Evolutionary conservation across 352 stramenopile genomes (phyloP).

Genomic region (Pythium scleroteichum): DNA sequence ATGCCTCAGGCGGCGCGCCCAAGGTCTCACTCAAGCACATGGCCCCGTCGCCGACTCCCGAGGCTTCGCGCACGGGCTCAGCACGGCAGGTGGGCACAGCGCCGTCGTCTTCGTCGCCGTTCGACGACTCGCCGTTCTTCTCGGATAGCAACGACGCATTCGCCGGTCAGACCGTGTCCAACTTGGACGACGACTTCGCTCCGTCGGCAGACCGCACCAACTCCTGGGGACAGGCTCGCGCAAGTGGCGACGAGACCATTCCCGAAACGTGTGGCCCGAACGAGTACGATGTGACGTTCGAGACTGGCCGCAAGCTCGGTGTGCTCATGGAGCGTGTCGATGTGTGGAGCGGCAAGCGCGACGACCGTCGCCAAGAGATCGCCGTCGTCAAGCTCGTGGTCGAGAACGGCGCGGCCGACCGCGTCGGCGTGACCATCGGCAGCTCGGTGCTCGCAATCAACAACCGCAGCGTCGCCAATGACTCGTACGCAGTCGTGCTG

Average conservation of each 20-base stretch:
- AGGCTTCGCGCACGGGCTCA: slow-evolving; percentile 16
- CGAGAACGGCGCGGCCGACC: slow-evolving; percentile 72
- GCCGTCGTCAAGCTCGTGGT: slow-evolving; percentile 83
- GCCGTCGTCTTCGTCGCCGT: slow-evolving; percentile 22
- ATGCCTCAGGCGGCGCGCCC: slow-evolving; percentile 9
- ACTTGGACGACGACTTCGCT: slow-evolving; percentile 59
- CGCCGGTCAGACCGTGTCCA: slow-evolving; percentile 57
- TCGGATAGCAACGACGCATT: slow-evolving; percentile 65
- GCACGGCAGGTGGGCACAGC: not conserved
- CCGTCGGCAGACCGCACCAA: slow-evolving; percentile 15
- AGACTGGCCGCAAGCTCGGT: slow-evolving; percentile 73
- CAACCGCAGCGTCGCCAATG: slow-evolving; percentile 44
- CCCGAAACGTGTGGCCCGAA: slow-evolving; percentile 38
- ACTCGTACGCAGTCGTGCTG: slow-evolving; percentile 66
- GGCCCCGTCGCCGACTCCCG: slow-evolving; percentile 4
- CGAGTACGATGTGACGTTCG: slow-evolving; percentile 81
- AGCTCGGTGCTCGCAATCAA: slow-evolving; percentile 82
- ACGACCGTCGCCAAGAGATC: slow-evolving; percentile 60
- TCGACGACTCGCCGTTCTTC: slow-evolving; percentile 63
- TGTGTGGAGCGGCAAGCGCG: slow-evolving; percentile 47
- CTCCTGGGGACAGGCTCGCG: slow-evolving; percentile 16
- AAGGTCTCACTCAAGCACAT: slow-evolving; percentile 55
- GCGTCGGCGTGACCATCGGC: slow-evolving; percentile 60
- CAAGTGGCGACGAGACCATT: slow-evolving; percentile 15
- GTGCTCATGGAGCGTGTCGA: slow-evolving; percentile 84